Percentiles rank a stretch among this genome's conserved stretches.
phyloP scores from a whole-genome alignment of 2,329 filamentous ascomycete genomes.

The Pseudogymnoascus sp. region DNA sequence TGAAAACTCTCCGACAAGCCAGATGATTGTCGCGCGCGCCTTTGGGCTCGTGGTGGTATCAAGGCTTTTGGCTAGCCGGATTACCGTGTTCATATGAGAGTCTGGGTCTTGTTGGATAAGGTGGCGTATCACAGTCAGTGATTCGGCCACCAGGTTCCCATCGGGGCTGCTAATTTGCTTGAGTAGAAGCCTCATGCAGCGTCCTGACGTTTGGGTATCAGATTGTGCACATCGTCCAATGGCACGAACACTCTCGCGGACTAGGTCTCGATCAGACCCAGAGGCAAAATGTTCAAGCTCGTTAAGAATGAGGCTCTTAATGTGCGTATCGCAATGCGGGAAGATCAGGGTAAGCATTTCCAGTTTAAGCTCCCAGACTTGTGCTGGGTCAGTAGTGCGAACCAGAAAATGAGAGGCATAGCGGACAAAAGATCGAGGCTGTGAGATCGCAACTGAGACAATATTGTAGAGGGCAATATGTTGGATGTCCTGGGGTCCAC shows the following conservation, averaged over 20 bases:
- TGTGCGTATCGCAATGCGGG: slow-evolving; percentile 65
- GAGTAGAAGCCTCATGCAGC: slow-evolving; percentile 77
- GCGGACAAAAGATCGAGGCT: slow-evolving; percentile 74
- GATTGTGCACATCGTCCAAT: slow-evolving; percentile 89
- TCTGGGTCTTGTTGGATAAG: slow-evolving; percentile 85
- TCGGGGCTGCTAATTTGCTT: slow-evolving; percentile 84
- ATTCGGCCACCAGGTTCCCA: slow-evolving; percentile 81
- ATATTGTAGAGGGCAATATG: slow-evolving; percentile 90
- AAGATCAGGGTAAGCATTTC: slow-evolving; percentile 89
- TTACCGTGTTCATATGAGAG: slow-evolving; percentile 75
- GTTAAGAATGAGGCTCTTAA: slow-evolving; percentile 80
- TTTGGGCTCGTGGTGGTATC: slow-evolving; percentile 82
- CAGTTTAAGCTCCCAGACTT: slow-evolving; percentile 86
- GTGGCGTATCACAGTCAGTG: slow-evolving; percentile 88
- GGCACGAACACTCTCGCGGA: slow-evolving; percentile 82
- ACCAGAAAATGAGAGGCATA: slow-evolving; percentile 88
- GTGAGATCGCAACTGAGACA: slow-evolving; percentile 76
- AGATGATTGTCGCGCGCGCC: slow-evolving; percentile 89
- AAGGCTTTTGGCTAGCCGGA: slow-evolving; percentile 82
- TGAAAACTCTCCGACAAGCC: slow-evolving; percentile 93
- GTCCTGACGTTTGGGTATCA: slow-evolving; percentile 60
- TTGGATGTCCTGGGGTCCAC: slow-evolving; percentile 79
- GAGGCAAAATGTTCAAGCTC: slow-evolving; percentile 91
- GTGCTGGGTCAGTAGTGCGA: slow-evolving; percentile 66
- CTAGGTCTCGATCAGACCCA: slow-evolving; percentile 65